Conservation (phyloP, 2,329 filamentous ascomycete genomes). For the Chaetomium globosum region DNA sequence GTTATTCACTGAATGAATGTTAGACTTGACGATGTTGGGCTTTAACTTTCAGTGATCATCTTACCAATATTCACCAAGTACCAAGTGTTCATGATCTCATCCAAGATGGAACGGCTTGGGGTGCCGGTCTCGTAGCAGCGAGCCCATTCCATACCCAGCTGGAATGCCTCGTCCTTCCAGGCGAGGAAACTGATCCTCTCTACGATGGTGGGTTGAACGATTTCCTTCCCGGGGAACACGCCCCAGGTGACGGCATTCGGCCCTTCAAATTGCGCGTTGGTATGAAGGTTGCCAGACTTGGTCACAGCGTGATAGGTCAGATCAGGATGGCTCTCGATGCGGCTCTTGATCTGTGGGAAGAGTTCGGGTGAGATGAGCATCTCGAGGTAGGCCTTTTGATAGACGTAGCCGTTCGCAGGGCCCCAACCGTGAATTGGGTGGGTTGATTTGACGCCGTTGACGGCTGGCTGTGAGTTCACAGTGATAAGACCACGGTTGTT, state of each 20-base stretch:
- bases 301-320: slow-evolving; percentile 95
- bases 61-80: slow-evolving; percentile 92
- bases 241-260: slow-evolving; percentile 99
- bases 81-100: slow-evolving; percentile 85
- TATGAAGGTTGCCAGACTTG: slow-evolving; percentile 76
- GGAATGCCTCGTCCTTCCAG: slow-evolving; percentile 98
- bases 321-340: slow-evolving; percentile 76
- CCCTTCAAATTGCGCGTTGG: slow-evolving; percentile 80
- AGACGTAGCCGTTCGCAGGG: slow-evolving; percentile 91
- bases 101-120: slow-evolving; percentile 77
- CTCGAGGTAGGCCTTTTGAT: slow-evolving; percentile 97
- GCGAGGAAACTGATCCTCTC: slow-evolving; percentile 96
- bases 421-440: slow-evolving; percentile 92
- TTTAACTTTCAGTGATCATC: slow-evolving; percentile 36
- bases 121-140: slow-evolving; percentile 80
- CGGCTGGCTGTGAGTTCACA: slow-evolving; percentile 95
- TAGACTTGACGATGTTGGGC: background rate
- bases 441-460: slow-evolving; percentile 85
- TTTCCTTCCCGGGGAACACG: slow-evolving; percentile 97
- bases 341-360: slow-evolving; percentile 73
- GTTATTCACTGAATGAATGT: slow-evolving; percentile 74
- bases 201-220: slow-evolving; percentile 99
- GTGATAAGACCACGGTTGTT: slow-evolving; percentile 88
- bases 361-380: slow-evolving; percentile 81
- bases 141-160: slow-evolving; percentile 89